Base-by-base conservation (phyloP, 768 basidiomycete species). In the Ephemerocybe angulata region DNA sequence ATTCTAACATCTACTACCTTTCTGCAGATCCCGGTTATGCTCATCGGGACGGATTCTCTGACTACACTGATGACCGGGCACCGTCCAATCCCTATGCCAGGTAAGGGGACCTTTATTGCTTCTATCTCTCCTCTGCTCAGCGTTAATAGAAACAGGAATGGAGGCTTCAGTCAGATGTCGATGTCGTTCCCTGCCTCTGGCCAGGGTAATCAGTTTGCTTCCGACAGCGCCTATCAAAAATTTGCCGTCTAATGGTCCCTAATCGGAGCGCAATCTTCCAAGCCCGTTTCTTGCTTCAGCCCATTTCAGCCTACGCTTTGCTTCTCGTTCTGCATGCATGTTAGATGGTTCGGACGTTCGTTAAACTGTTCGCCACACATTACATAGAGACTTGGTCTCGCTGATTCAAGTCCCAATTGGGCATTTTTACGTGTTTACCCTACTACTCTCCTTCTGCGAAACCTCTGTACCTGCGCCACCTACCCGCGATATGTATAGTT, bases 1-100 rank as follows among this genome's bases (percentile, higher is more conserved):
- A 21, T 15, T 35, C 48, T 35, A 50, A 31, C n/a, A 8, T 10
- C 3, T 2, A 15, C 10, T 22, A 33, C 4, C 19, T 22, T 8
- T 22, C 48, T 21, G n/a, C n/a, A 33, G 19, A 50, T 33, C 3
- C 30, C 13, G 31, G 21, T 22, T 22, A 50, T 21, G 17, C 29
- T 33, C 31, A 30, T 30, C 48, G 48, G 7, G 48, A 50, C 12
- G 30, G 13, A n/a, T 50, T 50, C 48, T 50, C 48, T 11, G 48
- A 33, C n/a, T 22, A 11, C 21, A 22, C 48, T 21, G 48, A 35
- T n/a, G 19, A 22, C 13, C 48, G 48, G n/a, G 31, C 30, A 19
- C 30, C 30, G 48, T 33, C 29, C 24, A 33, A n/a, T 6, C 21
- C 48, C 15, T 50, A 19, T 22, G 15, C 30, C 12, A 31, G 30